Evolutionary conservation across 306 rosid species (phyloP).

Genomic region (Cucurbita argyrosperma): DNA sequence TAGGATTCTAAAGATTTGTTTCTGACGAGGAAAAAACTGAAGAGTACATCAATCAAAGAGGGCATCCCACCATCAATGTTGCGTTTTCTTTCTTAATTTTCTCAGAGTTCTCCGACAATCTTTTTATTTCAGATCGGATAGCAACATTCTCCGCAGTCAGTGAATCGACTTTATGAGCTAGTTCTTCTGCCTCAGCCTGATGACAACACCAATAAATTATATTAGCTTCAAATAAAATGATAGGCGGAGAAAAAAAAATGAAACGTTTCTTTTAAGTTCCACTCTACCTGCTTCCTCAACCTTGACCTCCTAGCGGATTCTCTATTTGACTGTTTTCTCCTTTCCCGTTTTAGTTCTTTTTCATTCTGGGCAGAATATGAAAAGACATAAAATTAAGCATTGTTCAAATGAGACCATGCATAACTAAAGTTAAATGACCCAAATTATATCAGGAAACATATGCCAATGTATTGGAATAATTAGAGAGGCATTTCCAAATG

Average conservation of each 20-base stretch:
- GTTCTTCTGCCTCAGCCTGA: conserved; percentile 86
- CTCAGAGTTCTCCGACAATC: conserved; percentile 45
- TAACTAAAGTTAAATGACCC: not conserved
- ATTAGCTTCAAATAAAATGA: not conserved
- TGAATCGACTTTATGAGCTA: conserved; percentile 55
- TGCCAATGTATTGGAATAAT: not conserved
- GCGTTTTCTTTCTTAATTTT: conserved; percentile 69
- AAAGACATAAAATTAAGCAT: not conserved
- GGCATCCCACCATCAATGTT: conserved; percentile 34
- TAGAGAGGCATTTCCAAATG: not conserved
- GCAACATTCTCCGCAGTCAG: conserved; percentile 42
- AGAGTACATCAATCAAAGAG: not conserved
- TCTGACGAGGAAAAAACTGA: not conserved
- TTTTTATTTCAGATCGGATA: conserved; percentile 52
- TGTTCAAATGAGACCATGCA: not conserved
- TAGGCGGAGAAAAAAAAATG: not conserved
- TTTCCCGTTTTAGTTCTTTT: conserved; percentile 77
- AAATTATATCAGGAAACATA: not conserved
- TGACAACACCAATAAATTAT: not conserved
- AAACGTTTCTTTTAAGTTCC: not conserved
- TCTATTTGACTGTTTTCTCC: conserved; percentile 92
- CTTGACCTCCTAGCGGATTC: conserved; percentile 98
- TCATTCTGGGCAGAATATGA: conserved; percentile 47
- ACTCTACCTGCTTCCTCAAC: conserved; percentile 84
- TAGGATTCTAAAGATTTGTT: not conserved